Conservation (phyloP, 805 yeast species). For the Priceomyces carsonii region DNA sequence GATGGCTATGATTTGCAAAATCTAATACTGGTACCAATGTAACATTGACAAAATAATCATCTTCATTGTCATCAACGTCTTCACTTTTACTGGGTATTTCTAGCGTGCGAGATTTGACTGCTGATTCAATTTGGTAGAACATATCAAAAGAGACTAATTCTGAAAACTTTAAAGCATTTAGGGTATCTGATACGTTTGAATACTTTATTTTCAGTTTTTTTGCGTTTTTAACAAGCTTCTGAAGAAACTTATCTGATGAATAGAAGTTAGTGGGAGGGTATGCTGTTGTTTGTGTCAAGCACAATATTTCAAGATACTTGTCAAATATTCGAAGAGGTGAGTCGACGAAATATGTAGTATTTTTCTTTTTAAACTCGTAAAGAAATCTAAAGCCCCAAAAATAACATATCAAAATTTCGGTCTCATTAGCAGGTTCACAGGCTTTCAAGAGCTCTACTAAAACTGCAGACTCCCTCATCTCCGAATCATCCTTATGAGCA, state of each 20-base stretch:
- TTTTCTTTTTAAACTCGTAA: background rate
- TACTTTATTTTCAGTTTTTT: conserved; percentile 11
- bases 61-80: conserved; percentile 29
- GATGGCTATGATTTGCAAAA: conserved; percentile 58
- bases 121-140: conserved; percentile 36
- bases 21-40: conserved; percentile 68
- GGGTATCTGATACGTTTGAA: conserved; percentile 7
- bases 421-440: conserved; percentile 27
- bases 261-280: conserved; percentile 5
- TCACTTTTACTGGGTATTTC: conserved; percentile 56
- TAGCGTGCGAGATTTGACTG: conserved; percentile 58
- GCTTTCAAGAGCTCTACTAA: conserved; percentile 19
- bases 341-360: background rate
- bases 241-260: conserved; percentile 10
- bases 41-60: conserved; percentile 37
- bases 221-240: conserved; percentile 6
- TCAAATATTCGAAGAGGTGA: conserved; percentile 12
- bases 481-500: background rate
- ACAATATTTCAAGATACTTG: conserved; percentile 20
- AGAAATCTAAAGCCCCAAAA: conserved; percentile 22
- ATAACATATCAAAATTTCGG: conserved; percentile 27
- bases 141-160: conserved; percentile 17
- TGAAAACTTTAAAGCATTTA: conserved; percentile 11
- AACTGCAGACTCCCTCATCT: conserved; percentile 17
- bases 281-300: conserved; percentile 14